Base-by-base conservation (phyloP, 1,284 basidiomycete genomes). In the Ceratobasidium sp. region DNA sequence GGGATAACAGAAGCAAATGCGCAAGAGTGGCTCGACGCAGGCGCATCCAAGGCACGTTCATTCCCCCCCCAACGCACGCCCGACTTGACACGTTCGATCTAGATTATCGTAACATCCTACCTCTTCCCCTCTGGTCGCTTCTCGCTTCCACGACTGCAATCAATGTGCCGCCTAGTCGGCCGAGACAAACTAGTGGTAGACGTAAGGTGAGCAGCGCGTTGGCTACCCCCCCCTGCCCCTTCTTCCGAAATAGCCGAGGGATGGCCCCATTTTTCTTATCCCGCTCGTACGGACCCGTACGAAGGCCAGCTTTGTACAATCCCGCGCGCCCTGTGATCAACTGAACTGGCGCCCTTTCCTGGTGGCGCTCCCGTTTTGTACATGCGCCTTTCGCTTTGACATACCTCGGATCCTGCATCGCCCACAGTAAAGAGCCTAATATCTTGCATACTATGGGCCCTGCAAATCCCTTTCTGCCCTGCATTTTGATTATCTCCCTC, bases 71-170 rank as follows among this genome's bases (percentile, higher is more conserved):
- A 43, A 69, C 40, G 64, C 45, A 69, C 62, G 40, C 27, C 34
- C 25, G 27, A 42, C 35, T 45, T 55, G 42, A 29, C 60, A 20
- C 53, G 27, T 56, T 50, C 52, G 57, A 1, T 22, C 1, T 73
- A 97, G 94, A 89, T 98, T 71, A 98, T 99, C 69, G 93, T 99
- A 31, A 99, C 97, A 1, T 98, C 95, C 7, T 95, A 90, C 78
- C 86, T 99, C 25, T 99, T 99, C 75, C 96, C 96, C 0, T 79
- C 81, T 8, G 90, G 83, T 25, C 87, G 84, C 70, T 98, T 99
- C 79, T 90, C 89, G 20, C 77, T 91, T 65, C 85, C 90, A 45
- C 82, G 94, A 53, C 81, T 99, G 22, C 79, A 86, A 72, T 79
- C 78, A 0, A 79, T 99, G 12, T 87, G 86, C 2, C 76, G 80